These are phyloP conservation scores for Podaxis pistillaris DNA, from an alignment of 768 basidiomycete genomes.

Conservation along the genomic window DNA sequence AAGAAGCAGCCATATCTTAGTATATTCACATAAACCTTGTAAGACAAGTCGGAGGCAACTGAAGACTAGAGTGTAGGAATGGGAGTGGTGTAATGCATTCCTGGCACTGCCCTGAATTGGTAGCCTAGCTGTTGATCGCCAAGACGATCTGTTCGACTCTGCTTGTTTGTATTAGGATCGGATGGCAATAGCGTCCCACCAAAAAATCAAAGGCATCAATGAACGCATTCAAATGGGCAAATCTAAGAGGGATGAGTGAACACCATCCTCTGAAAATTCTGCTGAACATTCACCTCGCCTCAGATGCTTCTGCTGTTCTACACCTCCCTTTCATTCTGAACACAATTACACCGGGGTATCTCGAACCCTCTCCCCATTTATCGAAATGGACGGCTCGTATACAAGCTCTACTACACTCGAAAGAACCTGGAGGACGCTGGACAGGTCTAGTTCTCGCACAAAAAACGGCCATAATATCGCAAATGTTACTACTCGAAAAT, in stretches of 20 bases:
- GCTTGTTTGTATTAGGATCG: conserved; percentile 2
- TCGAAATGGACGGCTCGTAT: conserved; percentile 77
- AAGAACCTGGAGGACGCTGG: conserved; percentile 77
- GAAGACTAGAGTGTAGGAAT: neutral
- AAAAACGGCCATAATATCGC: conserved; percentile 60
- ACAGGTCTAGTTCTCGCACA: conserved; percentile 75
- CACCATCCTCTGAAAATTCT: conserved; percentile 58
- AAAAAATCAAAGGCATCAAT: conserved; percentile 6
- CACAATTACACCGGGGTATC: conserved; percentile 48
- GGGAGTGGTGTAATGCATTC: neutral
- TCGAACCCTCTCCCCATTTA: conserved; percentile 62
- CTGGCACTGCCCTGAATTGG: neutral
- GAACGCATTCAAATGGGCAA: neutral
- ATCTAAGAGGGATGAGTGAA: conserved; percentile 35
- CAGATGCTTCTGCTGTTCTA: conserved; percentile 58
- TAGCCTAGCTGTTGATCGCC: conserved; percentile 12
- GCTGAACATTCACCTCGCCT: conserved; percentile 69
- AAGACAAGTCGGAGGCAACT: neutral
- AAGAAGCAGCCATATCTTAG: conserved; percentile 14
- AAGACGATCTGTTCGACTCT: conserved; percentile 18
- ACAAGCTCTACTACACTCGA: conserved; percentile 73
- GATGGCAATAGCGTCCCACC: conserved; percentile 3
- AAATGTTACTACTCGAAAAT: conserved; percentile 59
- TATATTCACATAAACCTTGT: neutral
- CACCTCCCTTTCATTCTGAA: conserved; percentile 61